Percentiles rank a stretch among this genome's conserved stretches.
Conservation (phyloP, 2,329 filamentous ascomycete genomes). For the Conoideocrella luteorostrata region DNA sequence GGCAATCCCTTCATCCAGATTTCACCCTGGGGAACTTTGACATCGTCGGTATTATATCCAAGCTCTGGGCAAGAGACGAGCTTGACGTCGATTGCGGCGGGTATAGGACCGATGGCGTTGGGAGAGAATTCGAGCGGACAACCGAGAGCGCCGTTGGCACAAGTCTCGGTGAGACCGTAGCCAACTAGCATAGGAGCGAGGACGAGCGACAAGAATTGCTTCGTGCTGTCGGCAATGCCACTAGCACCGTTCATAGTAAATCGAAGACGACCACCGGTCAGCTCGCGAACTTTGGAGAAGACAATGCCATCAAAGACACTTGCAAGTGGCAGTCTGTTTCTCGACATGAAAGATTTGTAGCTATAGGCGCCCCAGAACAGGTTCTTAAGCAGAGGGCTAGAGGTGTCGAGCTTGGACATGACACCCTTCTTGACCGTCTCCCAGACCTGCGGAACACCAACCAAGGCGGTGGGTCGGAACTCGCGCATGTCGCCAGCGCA, state of each 20-base stretch:
- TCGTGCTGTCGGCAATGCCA: conserved; percentile 79
- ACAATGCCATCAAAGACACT: conserved; percentile 72
- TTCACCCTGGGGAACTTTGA: conserved; percentile 76
- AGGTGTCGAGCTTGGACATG: conserved; percentile 66
- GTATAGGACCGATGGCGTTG: conserved; percentile 68
- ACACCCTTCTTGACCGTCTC: conserved; percentile 97
- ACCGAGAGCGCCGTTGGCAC: conserved; percentile 73
- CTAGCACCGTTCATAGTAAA: conserved; percentile 94
- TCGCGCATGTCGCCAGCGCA: conserved; percentile 92
- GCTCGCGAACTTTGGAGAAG: conserved; percentile 85
- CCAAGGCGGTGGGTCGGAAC: conserved; percentile 80
- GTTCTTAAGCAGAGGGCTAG: conserved; percentile 62
- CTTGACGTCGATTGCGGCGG: conserved; percentile 77
- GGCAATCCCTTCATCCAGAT: conserved; percentile 78
- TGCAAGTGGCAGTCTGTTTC: conserved; percentile 56
- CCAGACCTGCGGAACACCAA: conserved; percentile 95
- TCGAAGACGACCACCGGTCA: conserved; percentile 81
- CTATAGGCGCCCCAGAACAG: conserved; percentile 67
- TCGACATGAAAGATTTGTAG: conserved; percentile 53
- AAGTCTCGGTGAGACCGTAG: conserved; percentile 92
- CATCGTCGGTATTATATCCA: conserved; percentile 68
- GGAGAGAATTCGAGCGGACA: conserved; percentile 82
- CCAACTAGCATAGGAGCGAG: conserved; percentile 91
- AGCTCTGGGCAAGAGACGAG: conserved; percentile 85
- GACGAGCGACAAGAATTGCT: conserved; percentile 84